A percentile compares a stretch with the other conserved stretches of the same genome.
Conservation (phyloP, 2,329 filamentous ascomycete species). For the Metarhizium brunneum region DNA sequence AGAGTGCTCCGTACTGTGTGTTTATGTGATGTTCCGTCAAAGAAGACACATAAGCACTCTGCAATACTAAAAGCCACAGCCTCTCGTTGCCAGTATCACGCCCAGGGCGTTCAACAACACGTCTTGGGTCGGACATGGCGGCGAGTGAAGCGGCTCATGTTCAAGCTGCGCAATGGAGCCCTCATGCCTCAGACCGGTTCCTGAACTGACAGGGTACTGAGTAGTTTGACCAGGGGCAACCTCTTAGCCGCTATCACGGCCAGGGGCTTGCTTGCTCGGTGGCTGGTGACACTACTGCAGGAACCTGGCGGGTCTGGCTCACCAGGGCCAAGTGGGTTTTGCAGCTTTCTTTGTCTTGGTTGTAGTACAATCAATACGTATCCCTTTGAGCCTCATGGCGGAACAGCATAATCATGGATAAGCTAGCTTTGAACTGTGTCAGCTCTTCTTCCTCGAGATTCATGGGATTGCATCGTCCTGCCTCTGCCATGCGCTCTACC, state of each 20-base stretch:
- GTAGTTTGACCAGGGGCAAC: no score
- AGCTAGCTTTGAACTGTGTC: neutral
- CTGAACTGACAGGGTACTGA: neutral
- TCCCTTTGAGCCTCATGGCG: neutral
- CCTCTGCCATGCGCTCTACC: neutral
- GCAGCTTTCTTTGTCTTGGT: neutral
- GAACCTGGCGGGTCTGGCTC: slow-evolving; percentile 6
- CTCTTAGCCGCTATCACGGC: neutral
- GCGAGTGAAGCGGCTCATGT: neutral
- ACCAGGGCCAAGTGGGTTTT: neutral
- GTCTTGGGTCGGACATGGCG: no score
- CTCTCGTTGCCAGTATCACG: no score
- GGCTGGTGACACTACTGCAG: slow-evolving; percentile 8
- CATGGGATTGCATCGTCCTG: neutral
- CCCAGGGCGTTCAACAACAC: no score
- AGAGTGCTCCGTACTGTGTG: no score
- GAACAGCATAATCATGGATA: neutral
- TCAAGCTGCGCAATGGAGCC: neutral
- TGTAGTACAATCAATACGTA: neutral
- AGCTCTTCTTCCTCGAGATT: neutral
- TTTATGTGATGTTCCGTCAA: no score
- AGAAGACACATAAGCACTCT: no score
- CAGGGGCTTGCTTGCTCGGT: neutral
- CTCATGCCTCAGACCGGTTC: neutral
- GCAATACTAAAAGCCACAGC: no score